A percentile compares a stretch with the other conserved stretches of the same genome.
Conservation (phyloP, 164 flowering plant genomes). For the Sextonia rubra region DNA sequence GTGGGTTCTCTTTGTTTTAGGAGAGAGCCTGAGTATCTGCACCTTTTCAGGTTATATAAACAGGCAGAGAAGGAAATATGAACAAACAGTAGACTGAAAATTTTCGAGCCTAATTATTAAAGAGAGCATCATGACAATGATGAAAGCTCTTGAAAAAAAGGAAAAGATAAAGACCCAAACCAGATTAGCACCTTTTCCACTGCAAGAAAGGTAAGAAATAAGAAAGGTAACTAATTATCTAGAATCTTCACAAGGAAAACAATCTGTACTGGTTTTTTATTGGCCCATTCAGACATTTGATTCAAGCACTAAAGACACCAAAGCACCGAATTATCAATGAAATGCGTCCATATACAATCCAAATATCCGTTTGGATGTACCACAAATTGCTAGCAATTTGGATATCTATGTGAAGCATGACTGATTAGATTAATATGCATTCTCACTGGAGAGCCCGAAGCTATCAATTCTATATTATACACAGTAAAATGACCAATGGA, state of each 20-base stretch:
- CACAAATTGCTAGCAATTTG: too few relatives aligned
- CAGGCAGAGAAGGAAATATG: neutral
- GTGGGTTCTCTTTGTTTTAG: neutral
- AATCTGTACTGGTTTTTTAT: neutral
- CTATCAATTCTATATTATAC: too few relatives aligned
- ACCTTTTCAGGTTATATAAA: too few relatives aligned
- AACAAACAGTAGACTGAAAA: neutral
- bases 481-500: too few relatives aligned
- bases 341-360: too few relatives aligned
- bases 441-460: too few relatives aligned
- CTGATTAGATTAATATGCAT: too few relatives aligned
- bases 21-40: neutral
- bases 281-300: neutral
- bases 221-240: neutral
- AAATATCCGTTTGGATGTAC: too few relatives aligned
- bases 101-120: neutral
- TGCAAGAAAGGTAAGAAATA: neutral
- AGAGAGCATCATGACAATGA: slow-evolving; percentile 2
- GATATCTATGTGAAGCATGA: too few relatives aligned
- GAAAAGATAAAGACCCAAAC: slow-evolving; percentile 17
- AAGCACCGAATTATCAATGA: too few relatives aligned
- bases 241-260: neutral
- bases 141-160: neutral
- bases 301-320: neutral
- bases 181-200: slow-evolving; percentile 12